Conservation (phyloP, 257 asterid genomes). For the Forsythia suspensa region DNA sequence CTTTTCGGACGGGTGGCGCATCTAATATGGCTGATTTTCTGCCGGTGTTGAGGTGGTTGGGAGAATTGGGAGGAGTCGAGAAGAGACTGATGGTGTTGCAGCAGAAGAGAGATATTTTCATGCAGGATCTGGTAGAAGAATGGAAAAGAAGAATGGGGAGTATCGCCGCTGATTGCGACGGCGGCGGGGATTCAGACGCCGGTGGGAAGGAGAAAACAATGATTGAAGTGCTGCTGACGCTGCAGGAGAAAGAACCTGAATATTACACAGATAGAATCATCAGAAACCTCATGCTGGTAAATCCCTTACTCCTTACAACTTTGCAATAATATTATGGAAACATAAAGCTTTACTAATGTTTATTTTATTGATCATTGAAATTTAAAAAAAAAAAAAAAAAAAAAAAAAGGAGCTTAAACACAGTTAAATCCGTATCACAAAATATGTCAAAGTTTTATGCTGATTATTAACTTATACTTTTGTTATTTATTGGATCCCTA, state of each 20-base stretch:
- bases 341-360: not conserved
- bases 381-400: too few relatives aligned
- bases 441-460: too few relatives aligned
- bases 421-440: too few relatives aligned
- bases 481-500: too few relatives aligned
- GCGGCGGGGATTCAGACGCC: not conserved
- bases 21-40: conserved; percentile 39
- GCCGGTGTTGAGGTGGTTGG: conserved; percentile 44
- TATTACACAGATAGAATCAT: conserved; percentile 49
- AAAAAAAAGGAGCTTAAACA: too few relatives aligned
- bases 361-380: too few relatives aligned
- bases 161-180: conserved; percentile 5
- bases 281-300: conserved; percentile 47
- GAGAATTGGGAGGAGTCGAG: conserved; percentile 36
- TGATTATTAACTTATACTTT: too few relatives aligned
- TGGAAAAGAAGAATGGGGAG: conserved; percentile 30
- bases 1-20: conserved; percentile 23
- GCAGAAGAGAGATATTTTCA: conserved; percentile 38
- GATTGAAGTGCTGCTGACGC: conserved; percentile 42
- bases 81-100: conserved; percentile 33
- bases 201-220: conserved; percentile 38
- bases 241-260: conserved; percentile 54
- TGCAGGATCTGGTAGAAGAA: conserved; percentile 50
- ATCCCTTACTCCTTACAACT: not conserved
- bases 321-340: not conserved